phyloP scores from a whole-genome alignment of 2,329 filamentous ascomycete genomes.

The Stylonectria norvegica region DNA sequence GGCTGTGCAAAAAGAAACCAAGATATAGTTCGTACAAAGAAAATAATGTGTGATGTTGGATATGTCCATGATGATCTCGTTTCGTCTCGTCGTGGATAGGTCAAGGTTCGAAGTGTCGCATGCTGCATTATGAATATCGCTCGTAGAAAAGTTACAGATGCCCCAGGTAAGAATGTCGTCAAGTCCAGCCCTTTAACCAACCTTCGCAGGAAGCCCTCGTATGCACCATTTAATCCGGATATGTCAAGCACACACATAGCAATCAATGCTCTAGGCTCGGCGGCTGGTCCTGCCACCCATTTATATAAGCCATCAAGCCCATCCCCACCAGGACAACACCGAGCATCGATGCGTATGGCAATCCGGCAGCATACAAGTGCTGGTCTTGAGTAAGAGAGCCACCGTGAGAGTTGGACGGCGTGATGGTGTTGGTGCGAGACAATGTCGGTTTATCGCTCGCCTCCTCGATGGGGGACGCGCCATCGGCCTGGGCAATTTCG shows the following conservation, averaged over 20 bases:
- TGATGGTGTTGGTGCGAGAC: slow-evolving; percentile 50
- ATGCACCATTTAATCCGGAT: slow-evolving; percentile 15
- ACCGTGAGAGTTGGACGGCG: slow-evolving; percentile 39
- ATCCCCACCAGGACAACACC: slow-evolving; percentile 79
- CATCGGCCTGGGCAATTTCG: slow-evolving; percentile 14
- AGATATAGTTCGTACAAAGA: slow-evolving; percentile 30
- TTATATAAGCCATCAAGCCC: slow-evolving; percentile 82
- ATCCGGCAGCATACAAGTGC: slow-evolving; percentile 47
- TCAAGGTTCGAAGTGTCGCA: slow-evolving; percentile 24
- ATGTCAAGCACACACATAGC: too few relatives aligned
- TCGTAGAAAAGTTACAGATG: slow-evolving; percentile 26
- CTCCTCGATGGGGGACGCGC: slow-evolving; percentile 30
- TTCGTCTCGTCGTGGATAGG: slow-evolving; percentile 30
- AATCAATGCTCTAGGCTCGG: slow-evolving; percentile 33
- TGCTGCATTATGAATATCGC: slow-evolving; percentile 31
- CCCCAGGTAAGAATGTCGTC: slow-evolving; percentile 21
- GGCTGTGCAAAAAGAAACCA: slow-evolving; percentile 25
- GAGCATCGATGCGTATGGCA: slow-evolving; percentile 78
- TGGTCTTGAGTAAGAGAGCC: slow-evolving; percentile 42
- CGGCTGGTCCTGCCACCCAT: slow-evolving; percentile 64
- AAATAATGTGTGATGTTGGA: slow-evolving; percentile 21
- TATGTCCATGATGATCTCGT: slow-evolving; percentile 33
- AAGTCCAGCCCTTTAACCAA: slow-evolving; percentile 14
- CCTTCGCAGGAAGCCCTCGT: slow-evolving; percentile 12
- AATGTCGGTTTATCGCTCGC: slow-evolving; percentile 40